Evolutionary conservation across 768 basidiomycete genomes (phyloP), one percentile per base, ranked within the genome.

Genomic region (Pulveroboletus ravenelii): DNA sequence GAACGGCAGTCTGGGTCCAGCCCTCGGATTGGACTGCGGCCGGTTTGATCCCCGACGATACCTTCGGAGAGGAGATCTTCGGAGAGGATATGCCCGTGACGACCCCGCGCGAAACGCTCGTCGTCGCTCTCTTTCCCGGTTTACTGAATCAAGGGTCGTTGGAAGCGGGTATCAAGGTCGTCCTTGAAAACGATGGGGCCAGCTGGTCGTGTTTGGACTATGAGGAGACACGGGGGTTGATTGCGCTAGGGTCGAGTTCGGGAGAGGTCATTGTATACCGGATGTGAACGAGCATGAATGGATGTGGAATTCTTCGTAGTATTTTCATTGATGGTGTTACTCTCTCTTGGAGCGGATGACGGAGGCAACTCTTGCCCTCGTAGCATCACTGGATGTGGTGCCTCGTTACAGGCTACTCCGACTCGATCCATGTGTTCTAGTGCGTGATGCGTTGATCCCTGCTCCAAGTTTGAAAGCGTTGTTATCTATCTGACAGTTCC

Each of bases 1-100:
- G 82, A 7, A 83, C 82, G 0, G 82, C 82, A 2, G 69, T 78
- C 8, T 86, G 84, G 82, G 73, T 85, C 20, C 76, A 78, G 49
- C 84, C 85, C 23, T 74, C 65, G 50, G 76, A 76, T 55, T 73
- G 70, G 52, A 69, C 73, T 8, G 58, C 59, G 4, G 69, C 57
- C 1, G 78, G 76, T 27, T 66, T 74, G 51, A 54, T 75, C 55
- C 59, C 52, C 53, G 57, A 62, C 10, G 53, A 53, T 30, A 48
- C 52, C 32, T 27, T 58, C 15, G 30, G 51, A 25, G 51, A 56
- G 37, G 45, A 55, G n/a, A n/a, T n/a, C n/a, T n/a, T n/a, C n/a
- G n/a, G 50, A 25, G 51, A 56, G 37, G 45, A 55, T 35, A 44
- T 60, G 32, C 47, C 62, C 3, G 46, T 56, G 18, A 44, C 51